Base-by-base conservation (phyloP, 192 early-diverging fungal species). In the Hyaloraphidium curvatum region DNA sequence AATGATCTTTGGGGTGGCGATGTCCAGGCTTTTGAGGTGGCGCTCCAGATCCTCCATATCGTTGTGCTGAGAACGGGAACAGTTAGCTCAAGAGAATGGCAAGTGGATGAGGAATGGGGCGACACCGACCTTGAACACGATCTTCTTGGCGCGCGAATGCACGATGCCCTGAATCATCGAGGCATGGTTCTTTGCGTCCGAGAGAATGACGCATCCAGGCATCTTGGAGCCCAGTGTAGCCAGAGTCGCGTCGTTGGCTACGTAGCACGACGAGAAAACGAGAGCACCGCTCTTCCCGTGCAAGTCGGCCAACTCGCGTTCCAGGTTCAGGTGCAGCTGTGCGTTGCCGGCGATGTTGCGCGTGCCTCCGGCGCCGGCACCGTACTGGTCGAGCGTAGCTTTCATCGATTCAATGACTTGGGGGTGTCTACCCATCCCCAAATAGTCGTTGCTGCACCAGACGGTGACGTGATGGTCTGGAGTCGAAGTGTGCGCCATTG, bases 261-360 rank as follows among this genome's bases (percentile, higher is more conserved):
- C 91, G 67, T 89, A 96, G 73, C 91, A 96, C 40, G 89, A 92
- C 16, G 91, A 89, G 58, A 96, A 96, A 37, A 96, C 88, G 9
- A 96, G 72, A 27, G 89, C 91, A 1, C 80, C 78, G 35, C 80
- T 74, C 64, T 89, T 95, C 62, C 83, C 84, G 71, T 98, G 94
- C 43, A 98, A 68, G 56, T 75, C 66, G 0, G 94, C 91, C 53
- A 98, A 71, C 72, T 93, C 90, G 3, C 75, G 57, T 67, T 98
- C 94, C 16, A 98, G 76, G 27, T 70, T 76, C 50, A 98, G 71
- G 62, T 98, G 94, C 55, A 92, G 80, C 57, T 85, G 85, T 52
- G 89, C 87, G 69, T 98, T 98, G 35, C 94, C 94, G 26, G 91
- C 91, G 68, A 98, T 98, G 76, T 98, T 98, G 57, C 94, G 83